phyloP scores from a whole-genome alignment of 1,284 basidiomycete genomes.

The Uromyces viciae-fabae region DNA sequence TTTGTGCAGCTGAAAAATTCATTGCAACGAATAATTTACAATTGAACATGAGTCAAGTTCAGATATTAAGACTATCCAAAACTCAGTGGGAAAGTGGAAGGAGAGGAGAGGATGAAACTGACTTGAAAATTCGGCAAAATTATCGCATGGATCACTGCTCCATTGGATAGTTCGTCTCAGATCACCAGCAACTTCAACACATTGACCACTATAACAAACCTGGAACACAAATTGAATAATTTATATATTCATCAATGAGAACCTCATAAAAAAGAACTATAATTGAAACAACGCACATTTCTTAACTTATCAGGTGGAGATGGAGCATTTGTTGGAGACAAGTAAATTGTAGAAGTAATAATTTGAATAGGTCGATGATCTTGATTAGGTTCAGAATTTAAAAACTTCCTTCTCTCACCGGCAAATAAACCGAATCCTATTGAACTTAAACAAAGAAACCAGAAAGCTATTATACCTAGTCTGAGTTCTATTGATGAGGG shows the following conservation, averaged over 20 bases:
- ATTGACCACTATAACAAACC: constrained; percentile 18
- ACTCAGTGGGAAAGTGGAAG: too few species aligned
- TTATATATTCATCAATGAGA: too few species aligned
- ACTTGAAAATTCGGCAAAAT: constrained; percentile 29
- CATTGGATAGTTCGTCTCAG: constrained; percentile 12
- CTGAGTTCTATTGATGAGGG: constrained; percentile 12
- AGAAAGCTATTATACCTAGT: constrained; percentile 15
- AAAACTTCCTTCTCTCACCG: not conserved
- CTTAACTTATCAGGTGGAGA: constrained; percentile 6
- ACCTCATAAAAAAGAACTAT: not conserved
- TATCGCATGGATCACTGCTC: constrained; percentile 14
- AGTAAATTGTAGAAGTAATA: not conserved
- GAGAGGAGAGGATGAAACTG: not conserved
- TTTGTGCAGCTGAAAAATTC: not conserved
- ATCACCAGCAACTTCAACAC: constrained; percentile 18
- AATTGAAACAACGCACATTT: not conserved
- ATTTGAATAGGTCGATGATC: not conserved
- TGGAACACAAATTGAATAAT: too few species aligned
- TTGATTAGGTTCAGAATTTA: not conserved
- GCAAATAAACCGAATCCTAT: constrained; percentile 35
- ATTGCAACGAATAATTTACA: not conserved
- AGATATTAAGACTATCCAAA: not conserved
- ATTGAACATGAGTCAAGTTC: not conserved
- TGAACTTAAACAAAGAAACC: not conserved
- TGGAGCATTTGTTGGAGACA: not conserved